A percentile compares a stretch with the other conserved stretches of the same genome.
Evolutionary conservation across 2,329 filamentous ascomycete species (phyloP).

Genomic region (Paecilomyces niveus): DNA sequence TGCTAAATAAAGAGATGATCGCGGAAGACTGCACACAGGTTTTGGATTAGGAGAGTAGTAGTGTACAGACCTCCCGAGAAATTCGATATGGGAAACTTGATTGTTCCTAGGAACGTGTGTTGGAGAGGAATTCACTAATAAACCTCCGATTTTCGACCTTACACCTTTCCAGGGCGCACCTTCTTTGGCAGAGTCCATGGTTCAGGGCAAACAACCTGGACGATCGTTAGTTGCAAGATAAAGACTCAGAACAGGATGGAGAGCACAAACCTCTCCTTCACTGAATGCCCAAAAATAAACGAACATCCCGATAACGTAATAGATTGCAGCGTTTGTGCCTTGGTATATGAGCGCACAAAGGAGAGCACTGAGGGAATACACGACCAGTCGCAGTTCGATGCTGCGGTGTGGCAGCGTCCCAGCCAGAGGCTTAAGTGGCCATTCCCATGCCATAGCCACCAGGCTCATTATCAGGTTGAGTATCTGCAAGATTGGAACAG

Average conservation of each 20-base stretch:
- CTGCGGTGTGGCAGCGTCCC: constrained; percentile 75
- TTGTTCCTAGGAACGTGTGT: neutral
- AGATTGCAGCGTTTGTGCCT: constrained; percentile 82
- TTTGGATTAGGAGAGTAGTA: neutral
- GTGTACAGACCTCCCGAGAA: neutral
- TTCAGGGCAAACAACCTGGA: constrained; percentile 58
- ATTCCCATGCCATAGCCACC: constrained; percentile 77
- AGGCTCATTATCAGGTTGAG: constrained; percentile 82
- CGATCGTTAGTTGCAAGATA: constrained; percentile 1
- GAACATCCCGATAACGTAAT: constrained; percentile 77
- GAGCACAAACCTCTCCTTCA: constrained; percentile 77
- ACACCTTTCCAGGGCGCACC: constrained; percentile 20
- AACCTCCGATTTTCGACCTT: constrained; percentile 1
- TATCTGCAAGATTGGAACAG: constrained; percentile 79
- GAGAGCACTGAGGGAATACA: constrained; percentile 73
- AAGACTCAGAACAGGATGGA: neutral
- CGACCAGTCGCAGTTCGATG: constrained; percentile 74
- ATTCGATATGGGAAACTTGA: neutral
- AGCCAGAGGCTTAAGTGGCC: constrained; percentile 72
- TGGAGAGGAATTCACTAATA: neutral
- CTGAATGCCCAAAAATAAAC: constrained; percentile 97
- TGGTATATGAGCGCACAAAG: constrained; percentile 78
- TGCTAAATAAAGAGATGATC: neutral
- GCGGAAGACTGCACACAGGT: neutral
- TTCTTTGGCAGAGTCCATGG: constrained; percentile 64